Evolutionary conservation across 805 yeast species (phyloP), one percentile per base, ranked within the genome.

Genomic region (Ogataea methanolica): DNA sequence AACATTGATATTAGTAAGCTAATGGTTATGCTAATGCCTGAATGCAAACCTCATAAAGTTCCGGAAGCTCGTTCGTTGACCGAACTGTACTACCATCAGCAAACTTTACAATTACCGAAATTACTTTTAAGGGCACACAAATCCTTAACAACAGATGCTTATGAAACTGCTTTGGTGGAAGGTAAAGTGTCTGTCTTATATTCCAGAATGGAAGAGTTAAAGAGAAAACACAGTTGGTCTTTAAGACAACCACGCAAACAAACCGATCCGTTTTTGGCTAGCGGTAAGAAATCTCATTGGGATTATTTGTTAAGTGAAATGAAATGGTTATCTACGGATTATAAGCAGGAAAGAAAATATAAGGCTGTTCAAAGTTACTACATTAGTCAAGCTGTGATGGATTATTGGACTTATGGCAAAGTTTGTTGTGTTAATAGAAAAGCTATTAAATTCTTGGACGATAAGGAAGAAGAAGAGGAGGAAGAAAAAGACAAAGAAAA

Each of bases 171-270:
- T 0, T 70, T 91, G 33, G 78, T 88, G 14, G 99, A 94, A 61
- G 96, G 97, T 4, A 86, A 91, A 61, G 82, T 92, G 3, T 88
- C 96, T 0, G 97, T 90, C 11, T 81, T 89, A 17, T 86, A 89
- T 57, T 85, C 95, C 2, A 74, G 98, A 51, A 91, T 94, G 41
- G 98, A 92, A 60, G 98, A 92, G 63, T 73, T 94, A 52, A 88
- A 89, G 63, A 73, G 96, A 41, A 84, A 85, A 48, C 86, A 88
- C 2, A 82, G 87, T 57, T 94, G 99, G 98, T 84, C 96, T 21
- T 70, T 94, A 45, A 75, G 96, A 45, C 99, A 94, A 63, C 96
- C 96, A 0, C 72, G 76, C 44, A 75, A 78, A 52, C 84, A 75
- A 58, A 60, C 73, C 12, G 96, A 88, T 54, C 97, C 98, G 0